Base-by-base conservation (phyloP, 2,329 filamentous ascomycete species). In the Monosporascus sp. region DNA sequence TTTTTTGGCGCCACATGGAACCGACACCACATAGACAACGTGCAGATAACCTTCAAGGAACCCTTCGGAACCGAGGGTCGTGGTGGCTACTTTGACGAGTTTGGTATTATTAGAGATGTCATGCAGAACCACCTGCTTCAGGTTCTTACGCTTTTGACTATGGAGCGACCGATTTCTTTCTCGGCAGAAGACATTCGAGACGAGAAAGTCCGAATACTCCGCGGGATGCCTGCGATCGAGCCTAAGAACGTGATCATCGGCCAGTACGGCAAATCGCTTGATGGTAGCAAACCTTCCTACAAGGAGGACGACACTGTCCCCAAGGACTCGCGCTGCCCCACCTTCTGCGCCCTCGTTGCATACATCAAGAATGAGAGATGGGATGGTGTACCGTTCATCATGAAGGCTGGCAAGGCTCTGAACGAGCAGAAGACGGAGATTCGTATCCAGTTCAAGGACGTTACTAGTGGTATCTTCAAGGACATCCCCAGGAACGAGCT, bases 351-450 rank as follows among this genome's bases (percentile, higher is more conserved):
- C 38, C 86, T 99, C 74, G 93, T 96, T 37, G 92, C 91, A 37
- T 96, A 95, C 77, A 97, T 99, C 76, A 97, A 97, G 84, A 99
- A 99, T 73, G 94, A 99, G 84, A 83, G 94, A 65, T 99, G 94
- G 94, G 95, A 99, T 63, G 95, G 94, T 53, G 94, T 99, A 51
- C 94, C 94, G 50, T 99, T 99, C 80, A 99, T 99, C 74, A 83
- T 99, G 78, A 99, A 99, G 87, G 94, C 94, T 46, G 94, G 94
- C 65, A 99, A 99, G 80, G 92, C 94, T 45, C 80, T 99, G 60
- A 99, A 99, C 73, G 94, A 99, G 82, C 94, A 99, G 73, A 99
- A 99, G 86, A 99, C 94, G 15, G 94, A 99, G 77, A 94, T 99
- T 63, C 88, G 94, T 68, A 96, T 99, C 65, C 94, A 99, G 74